Conservation (phyloP, 164 flowering plant genomes). For the Warburgia ugandensis region DNA sequence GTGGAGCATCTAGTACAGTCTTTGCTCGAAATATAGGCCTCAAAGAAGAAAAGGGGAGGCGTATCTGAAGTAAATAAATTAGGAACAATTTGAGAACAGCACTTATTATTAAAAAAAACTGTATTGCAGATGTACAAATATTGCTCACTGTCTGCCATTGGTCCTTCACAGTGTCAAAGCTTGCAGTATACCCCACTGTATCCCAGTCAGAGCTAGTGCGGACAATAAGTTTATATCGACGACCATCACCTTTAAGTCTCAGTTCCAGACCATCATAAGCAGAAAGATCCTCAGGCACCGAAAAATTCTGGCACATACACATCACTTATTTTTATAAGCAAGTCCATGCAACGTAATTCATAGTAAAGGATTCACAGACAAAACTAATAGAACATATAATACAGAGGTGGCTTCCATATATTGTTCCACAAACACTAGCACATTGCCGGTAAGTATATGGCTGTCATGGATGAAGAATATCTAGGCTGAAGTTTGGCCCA, state of each 20-base stretch:
- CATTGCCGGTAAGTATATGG: too few relatives aligned
- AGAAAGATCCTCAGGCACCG: slow-evolving; percentile 80
- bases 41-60: slow-evolving; percentile 75
- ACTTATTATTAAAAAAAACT: neutral
- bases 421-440: too few relatives aligned
- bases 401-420: too few relatives aligned
- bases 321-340: neutral
- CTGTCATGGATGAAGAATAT: too few relatives aligned
- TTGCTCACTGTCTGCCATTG: slow-evolving; percentile 90
- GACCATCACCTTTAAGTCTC: slow-evolving; percentile 85
- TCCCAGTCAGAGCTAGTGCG: slow-evolving; percentile 97
- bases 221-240: slow-evolving; percentile 76
- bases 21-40: slow-evolving; percentile 87
- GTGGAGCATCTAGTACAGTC: slow-evolving; percentile 73
- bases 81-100: neutral
- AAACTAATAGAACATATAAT: too few relatives aligned
- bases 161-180: slow-evolving; percentile 74
- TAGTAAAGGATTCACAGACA: neutral
- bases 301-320: slow-evolving; percentile 52
- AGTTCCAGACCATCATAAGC: slow-evolving; percentile 93
- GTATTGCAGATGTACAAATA: neutral
- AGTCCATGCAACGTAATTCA: neutral
- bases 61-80: slow-evolving; percentile 35
- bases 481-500: too few relatives aligned
- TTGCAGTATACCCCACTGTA: slow-evolving; percentile 77